A percentile compares a stretch with the other conserved stretches of the same genome.
phyloP scores from a whole-genome alignment of 1,284 basidiomycete species.

The Mycocalia duriaeana region DNA sequence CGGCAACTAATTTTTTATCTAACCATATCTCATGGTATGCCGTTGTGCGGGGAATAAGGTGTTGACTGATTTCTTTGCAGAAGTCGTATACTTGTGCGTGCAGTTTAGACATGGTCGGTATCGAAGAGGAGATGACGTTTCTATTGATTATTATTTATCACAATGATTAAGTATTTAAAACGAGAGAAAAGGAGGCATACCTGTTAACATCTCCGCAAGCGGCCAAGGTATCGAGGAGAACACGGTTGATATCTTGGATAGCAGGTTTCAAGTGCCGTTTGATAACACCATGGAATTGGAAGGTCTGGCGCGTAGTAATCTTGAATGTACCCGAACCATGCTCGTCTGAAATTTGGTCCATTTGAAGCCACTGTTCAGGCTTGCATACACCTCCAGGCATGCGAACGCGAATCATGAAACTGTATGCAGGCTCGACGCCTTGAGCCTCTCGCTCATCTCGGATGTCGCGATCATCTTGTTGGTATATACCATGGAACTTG shows the following conservation, averaged over 20 bases:
- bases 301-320: conserved; percentile 97
- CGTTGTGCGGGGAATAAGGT: conserved; percentile 85
- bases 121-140: conserved; percentile 90
- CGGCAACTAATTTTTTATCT: conserved; percentile 91
- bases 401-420: conserved; percentile 98
- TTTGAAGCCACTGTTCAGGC: conserved; percentile 89
- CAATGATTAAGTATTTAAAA: too few relatives aligned
- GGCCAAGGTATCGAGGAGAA: conserved; percentile 90
- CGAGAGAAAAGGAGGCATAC: conserved; percentile 34
- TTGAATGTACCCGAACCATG: conserved; percentile 95
- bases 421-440: conserved; percentile 93
- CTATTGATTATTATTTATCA: too few relatives aligned
- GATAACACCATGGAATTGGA: conserved; percentile 99
- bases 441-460: conserved; percentile 92
- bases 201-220: conserved; percentile 98
- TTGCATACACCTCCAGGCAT: conserved; percentile 94
- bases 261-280: conserved; percentile 95
- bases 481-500: conserved; percentile 98
- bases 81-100: conserved; percentile 87
- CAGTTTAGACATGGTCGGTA: conserved; percentile 82
- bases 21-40: conserved; percentile 99
- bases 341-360: conserved; percentile 95
- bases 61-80: conserved; percentile 81
- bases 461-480: conserved; percentile 97
- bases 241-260: conserved; percentile 94